phyloP scores from a whole-genome alignment of 768 basidiomycete species.

The Lactarius quietus region DNA sequence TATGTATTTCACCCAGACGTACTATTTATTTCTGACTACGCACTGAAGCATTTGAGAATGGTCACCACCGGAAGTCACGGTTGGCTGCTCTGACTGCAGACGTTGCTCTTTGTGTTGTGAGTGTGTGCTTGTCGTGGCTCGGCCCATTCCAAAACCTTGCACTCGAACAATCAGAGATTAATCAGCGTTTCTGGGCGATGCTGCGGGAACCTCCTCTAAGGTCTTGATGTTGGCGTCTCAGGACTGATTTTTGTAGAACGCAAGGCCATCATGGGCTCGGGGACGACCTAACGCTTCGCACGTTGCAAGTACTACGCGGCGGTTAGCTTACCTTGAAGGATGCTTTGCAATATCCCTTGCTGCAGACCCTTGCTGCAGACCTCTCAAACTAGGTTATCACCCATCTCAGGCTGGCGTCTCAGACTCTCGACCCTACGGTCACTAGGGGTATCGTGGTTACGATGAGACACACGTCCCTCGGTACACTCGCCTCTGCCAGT shows the following conservation, averaged over 20 bases:
- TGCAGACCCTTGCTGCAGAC: not conserved
- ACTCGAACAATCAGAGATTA: not conserved
- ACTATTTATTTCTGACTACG: not conserved
- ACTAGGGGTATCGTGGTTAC: too few species aligned
- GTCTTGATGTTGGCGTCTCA: not conserved
- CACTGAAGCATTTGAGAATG: not conserved
- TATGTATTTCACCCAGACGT: not conserved
- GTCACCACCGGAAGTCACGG: not conserved
- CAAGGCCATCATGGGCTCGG: too few species aligned
- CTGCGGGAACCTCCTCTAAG: not conserved
- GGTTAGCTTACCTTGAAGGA: not conserved
- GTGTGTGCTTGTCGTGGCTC: not conserved
- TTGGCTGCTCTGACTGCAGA: not conserved
- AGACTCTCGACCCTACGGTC: too few species aligned
- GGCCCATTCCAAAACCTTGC: not conserved
- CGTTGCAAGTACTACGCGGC: not conserved
- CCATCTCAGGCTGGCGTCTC: not conserved
- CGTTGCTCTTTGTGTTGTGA: not conserved
- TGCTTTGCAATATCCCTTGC: not conserved
- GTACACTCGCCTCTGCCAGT: too few species aligned
- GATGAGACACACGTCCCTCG: too few species aligned
- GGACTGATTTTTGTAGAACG: too few species aligned
- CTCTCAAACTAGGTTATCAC: not conserved
- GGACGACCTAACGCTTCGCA: not conserved
- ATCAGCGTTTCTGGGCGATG: not conserved